Evolutionary conservation across 805 yeast species (phyloP), one percentile per base, ranked within the genome.

Genomic region (Nakazawaea anatomiae): DNA sequence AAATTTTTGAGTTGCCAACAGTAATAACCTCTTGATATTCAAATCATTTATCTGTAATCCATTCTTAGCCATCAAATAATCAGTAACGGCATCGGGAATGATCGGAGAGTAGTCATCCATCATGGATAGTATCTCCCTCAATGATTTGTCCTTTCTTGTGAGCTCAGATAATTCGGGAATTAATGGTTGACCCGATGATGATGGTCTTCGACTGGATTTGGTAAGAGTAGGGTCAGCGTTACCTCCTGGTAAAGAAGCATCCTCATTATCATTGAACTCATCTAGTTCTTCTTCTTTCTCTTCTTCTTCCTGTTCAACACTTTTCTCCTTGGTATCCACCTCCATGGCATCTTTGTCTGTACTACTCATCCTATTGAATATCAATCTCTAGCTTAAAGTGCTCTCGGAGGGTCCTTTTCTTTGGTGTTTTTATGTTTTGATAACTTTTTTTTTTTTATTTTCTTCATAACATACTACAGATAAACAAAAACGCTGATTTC

Each of bases 31-130:
- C 65, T 90, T 91, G 52, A 87, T 81, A 52, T 90, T 77, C 11
- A 80, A 70, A 63, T 92, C 96, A 39, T 85, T 75, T 30, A 94
- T 81, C 52, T 84, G 85, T 59, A 94, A 83, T 39, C 97, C 97
- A 55, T 89, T 85, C 60, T 85, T 85, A 28, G 89, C 80, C 48
- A 92, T 69, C 60, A 92, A 94, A 64, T 90, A 94, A 62, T 92
- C 97, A 0, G 96, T 87, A 9, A 94, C 97, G 0, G 96, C 91
- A 64, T 94, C 98, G 0, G 99, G 99, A 40, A 94, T 94, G 35
- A 92, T 85, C 2, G 99, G 99, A 3, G 96, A 89, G 64, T 85
- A 89, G 53, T 90, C 97, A 57, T 89, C 96, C 92, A 94, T 85
- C 74, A 90, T 73, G 35, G 85, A 86, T 31, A 94, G 72, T 36